These are phyloP conservation scores for Prunus campanulata DNA, from an alignment of 306 rosid species.

Conservation along the genomic window DNA sequence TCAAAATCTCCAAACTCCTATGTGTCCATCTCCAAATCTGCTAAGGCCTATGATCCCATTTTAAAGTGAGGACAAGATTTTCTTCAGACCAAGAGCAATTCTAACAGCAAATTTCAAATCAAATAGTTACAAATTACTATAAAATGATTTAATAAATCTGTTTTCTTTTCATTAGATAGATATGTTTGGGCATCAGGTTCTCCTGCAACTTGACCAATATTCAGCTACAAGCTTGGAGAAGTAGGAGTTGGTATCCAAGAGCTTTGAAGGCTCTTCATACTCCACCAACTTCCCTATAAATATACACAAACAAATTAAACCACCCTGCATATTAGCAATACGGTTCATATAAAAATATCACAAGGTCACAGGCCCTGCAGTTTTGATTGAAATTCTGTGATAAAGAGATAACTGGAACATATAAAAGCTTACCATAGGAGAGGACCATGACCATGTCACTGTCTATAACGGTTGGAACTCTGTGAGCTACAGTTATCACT, in stretches of 20 bases:
- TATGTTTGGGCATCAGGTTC: conserved; percentile 20
- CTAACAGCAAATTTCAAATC: too few species aligned
- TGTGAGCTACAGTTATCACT: conserved; percentile 63
- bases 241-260: conserved; percentile 57
- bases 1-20: too few species aligned
- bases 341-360: not conserved
- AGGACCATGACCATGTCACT: conserved; percentile 78
- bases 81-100: too few species aligned
- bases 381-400: not conserved
- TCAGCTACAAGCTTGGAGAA: conserved; percentile 77
- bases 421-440: conserved; percentile 48
- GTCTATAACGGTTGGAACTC: conserved; percentile 78
- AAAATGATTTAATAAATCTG: too few species aligned
- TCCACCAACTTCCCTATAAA: conserved; percentile 61
- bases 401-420: not conserved
- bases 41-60: too few species aligned
- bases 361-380: not conserved
- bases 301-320: not conserved
- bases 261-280: conserved; percentile 67
- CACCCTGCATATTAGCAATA: not conserved
- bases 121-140: too few species aligned
- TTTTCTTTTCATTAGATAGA: too few species aligned
- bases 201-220: conserved; percentile 70
- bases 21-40: too few species aligned
- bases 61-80: too few species aligned